Base-by-base conservation (phyloP, 179 eudicot genomes). In the Amaranthus tricolor region DNA sequence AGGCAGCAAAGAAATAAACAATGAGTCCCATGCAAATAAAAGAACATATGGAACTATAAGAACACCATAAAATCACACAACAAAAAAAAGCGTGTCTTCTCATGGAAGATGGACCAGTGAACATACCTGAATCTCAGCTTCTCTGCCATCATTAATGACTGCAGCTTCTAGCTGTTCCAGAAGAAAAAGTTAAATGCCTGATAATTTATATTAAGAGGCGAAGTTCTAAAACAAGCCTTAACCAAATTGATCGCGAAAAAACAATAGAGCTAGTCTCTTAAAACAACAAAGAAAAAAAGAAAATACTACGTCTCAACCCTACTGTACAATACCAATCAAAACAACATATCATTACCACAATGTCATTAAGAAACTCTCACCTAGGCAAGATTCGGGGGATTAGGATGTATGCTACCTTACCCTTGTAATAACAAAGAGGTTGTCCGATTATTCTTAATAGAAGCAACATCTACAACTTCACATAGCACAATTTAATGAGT, bases 101-200 rank as follows among this genome's bases (percentile, higher is more conserved):
- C 11, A 31, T n/a, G 19, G 50, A 12, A 20, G 7, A 31, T n/a
- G 19, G 50, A 12, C 19, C 48, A 44, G 48, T 19, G 14, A 52
- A 13, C 19, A 71, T 79, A 96, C 99, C 99, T 91, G 96, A 82
- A 91, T 84, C 66, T 93, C 98, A 54, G 88, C 82, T 72, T 89
- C 99, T 60, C 80, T 86, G 61, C 84, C 87, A 72, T 86, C 97
- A 74, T 70, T 80, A 62, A 79, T 74, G 16, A 93, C 62, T 80
- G 90, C 81, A 66, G 81, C 75, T 74, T 93, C 98, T 79, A 96
- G 84, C 99, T 93, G 92, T 60, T 49, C 66, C 24, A 58, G 17
- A 61, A 7, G 7, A 45, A 49, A 61, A 70, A 80, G 70, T 63
- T 11, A 21, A 63, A 43, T 0, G 57, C 53, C 40, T 81, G 76